Base-by-base conservation (phyloP, 768 basidiomycete species). In the Lentinula aciculospora region DNA sequence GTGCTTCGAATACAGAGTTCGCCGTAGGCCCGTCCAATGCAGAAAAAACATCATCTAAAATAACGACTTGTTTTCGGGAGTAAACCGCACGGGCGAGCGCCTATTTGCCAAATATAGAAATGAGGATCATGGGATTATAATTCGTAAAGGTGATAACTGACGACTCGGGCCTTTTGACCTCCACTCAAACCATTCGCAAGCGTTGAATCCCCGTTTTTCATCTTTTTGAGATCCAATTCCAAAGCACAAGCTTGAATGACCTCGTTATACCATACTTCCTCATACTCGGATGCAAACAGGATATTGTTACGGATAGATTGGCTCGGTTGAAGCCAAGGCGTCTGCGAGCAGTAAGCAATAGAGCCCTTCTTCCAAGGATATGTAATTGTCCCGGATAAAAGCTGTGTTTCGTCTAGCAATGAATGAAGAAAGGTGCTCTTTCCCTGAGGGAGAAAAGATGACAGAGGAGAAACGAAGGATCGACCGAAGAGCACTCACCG, bases 61-160 rank as follows among this genome's bases (percentile, higher is more conserved):
- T 45, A 3, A 59, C 8, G 10, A 56, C 36, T 34, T 45, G 48
- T 5, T 58, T 48, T 27, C 36, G 36, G 28, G 58, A 55, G 32
- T 61, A 59, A 46, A 61, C 40, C 15, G 58, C 61, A 37, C 58
- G 31, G n/a, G 60, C 60, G 40, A 61, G 60, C n/a, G 60, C 60
- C 60, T 61, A n/a, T 9, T 34, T 27, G 8, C 25, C 12, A 27
- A 27, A 15, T 3, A 48, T 23, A 48, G 29, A 48, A 31, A 19
- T 13, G 4, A 48, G n/a, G 12, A 27, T 15, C 1, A 48, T 7
- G 23, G n/a, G 17, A 48, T 13, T 40, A 40, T 13, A 13, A 34
- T 6, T 6, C 32, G n/a, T n/a, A 45, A 19, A 27, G 25, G 6
- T 45, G 25, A 48, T 7, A 13, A 42, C 57, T 27, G 25, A 61